Evolutionary conservation across 192 early-diverging fungal species (phyloP).

Genomic region (Fimicolochytrium jonesii): DNA sequence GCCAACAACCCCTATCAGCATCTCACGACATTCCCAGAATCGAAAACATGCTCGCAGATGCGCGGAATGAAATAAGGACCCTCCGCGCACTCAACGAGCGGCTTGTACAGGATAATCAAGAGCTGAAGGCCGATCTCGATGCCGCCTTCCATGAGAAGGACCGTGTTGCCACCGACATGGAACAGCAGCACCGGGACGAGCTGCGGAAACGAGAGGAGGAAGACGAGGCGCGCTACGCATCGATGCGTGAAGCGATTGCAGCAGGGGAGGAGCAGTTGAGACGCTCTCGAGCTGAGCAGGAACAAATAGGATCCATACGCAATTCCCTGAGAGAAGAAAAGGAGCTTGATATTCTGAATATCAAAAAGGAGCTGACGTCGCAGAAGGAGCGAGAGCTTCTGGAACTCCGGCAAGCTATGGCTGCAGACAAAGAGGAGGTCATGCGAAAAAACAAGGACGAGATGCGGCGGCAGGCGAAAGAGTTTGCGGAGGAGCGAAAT

Average conservation of each 20-base stretch:
- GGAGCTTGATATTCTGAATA: constrained; percentile 41
- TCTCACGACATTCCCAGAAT: no score
- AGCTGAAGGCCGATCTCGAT: constrained; percentile 5
- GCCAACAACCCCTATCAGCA: no score
- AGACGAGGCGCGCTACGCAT: not conserved
- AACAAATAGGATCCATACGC: constrained; percentile 37
- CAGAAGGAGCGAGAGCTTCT: constrained; percentile 44
- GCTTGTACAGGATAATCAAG: constrained; percentile 5
- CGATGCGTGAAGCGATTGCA: constrained; percentile 1
- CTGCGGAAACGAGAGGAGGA: not conserved
- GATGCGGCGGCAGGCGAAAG: constrained; percentile 2
- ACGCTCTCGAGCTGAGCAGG: not conserved
- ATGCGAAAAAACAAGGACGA: constrained; percentile 8
- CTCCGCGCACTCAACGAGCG: constrained; percentile 17
- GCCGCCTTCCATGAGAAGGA: constrained; percentile 5
- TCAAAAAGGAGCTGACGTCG: constrained; percentile 38
- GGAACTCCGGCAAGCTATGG: constrained; percentile 24
- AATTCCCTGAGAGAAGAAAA: constrained; percentile 36
- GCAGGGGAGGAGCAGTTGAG: not conserved
- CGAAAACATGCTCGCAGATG: no score
- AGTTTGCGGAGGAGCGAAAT: not conserved
- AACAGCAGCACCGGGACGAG: not conserved
- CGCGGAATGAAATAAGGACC: not conserved
- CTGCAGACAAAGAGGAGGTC: constrained; percentile 7
- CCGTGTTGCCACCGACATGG: not conserved